phyloP scores from a whole-genome alignment of 371 early-diverging fungal genomes.

The Cokeromyces recurvatus region DNA sequence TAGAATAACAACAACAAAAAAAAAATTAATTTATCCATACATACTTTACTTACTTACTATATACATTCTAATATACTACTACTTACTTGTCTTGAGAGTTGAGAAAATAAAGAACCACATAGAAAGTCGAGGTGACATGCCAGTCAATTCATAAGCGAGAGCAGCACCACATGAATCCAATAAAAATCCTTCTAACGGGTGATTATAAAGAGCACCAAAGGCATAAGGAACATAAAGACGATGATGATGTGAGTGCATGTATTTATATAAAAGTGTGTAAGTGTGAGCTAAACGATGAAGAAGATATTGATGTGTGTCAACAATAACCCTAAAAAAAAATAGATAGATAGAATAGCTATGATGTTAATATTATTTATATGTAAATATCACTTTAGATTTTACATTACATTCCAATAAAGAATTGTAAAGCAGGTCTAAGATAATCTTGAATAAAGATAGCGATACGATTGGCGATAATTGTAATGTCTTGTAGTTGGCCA shows the following conservation, averaged over 20 bases:
- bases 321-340: constrained; percentile 34
- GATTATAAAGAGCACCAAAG: constrained; percentile 75
- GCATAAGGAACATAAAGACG: constrained; percentile 70
- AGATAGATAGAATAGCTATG: no score
- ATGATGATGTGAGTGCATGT: constrained; percentile 72
- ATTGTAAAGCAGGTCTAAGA: constrained; percentile 12
- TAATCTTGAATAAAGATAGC: constrained; percentile 11
- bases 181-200: constrained; percentile 70
- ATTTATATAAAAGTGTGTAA: constrained; percentile 58
- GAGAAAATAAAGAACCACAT: constrained; percentile 65
- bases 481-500: constrained; percentile 1
- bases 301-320: constrained; percentile 67
- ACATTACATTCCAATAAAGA: constrained; percentile 23
- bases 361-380: no score
- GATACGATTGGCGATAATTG: background rate
- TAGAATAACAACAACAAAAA: background rate
- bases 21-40: no score
- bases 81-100: constrained; percentile 62
- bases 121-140: constrained; percentile 66
- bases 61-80: no score
- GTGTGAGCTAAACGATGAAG: constrained; percentile 67
- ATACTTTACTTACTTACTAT: no score
- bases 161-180: constrained; percentile 71
- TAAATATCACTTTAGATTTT: no score
- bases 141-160: constrained; percentile 58